Evolutionary conservation across 352 stramenopile genomes (phyloP).

Genomic region (Phytophthora podocarpi): DNA sequence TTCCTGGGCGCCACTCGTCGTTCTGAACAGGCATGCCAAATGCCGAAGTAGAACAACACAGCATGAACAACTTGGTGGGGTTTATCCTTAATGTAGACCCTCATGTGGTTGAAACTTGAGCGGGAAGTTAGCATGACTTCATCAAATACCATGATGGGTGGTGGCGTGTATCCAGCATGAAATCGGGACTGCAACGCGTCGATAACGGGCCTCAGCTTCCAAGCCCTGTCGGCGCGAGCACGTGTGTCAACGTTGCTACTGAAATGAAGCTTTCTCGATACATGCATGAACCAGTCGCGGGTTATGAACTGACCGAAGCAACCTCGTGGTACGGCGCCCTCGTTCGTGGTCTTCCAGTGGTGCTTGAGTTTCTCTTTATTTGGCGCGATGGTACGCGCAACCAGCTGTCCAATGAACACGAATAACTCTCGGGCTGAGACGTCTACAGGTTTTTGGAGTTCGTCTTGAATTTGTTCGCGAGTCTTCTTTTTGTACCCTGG

Average conservation of each 20-base stretch:
- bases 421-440: neutral
- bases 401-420: neutral
- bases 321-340: neutral
- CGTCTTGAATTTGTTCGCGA: neutral
- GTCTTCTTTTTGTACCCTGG: neutral
- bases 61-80: slow-evolving; percentile 4
- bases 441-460: neutral
- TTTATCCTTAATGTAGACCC: neutral
- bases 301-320: too few relatives aligned
- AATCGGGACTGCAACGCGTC: too few relatives aligned
- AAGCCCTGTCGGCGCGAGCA: too few relatives aligned
- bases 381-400: neutral
- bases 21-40: too few relatives aligned
- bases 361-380: slow-evolving; percentile 1
- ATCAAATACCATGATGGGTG: neutral
- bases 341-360: neutral
- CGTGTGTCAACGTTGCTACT: too few relatives aligned
- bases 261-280: slow-evolving; percentile 1
- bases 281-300: slow-evolving; percentile 9
- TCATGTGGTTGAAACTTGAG: slow-evolving; percentile 1
- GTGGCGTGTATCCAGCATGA: neutral
- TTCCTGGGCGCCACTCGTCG: too few relatives aligned
- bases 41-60: neutral
- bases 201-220: too few relatives aligned
- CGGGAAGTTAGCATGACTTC: neutral